Evolutionary conservation across 805 yeast species (phyloP), one percentile per base, ranked within the genome.

Genomic region (Candida arabinofermentans): DNA sequence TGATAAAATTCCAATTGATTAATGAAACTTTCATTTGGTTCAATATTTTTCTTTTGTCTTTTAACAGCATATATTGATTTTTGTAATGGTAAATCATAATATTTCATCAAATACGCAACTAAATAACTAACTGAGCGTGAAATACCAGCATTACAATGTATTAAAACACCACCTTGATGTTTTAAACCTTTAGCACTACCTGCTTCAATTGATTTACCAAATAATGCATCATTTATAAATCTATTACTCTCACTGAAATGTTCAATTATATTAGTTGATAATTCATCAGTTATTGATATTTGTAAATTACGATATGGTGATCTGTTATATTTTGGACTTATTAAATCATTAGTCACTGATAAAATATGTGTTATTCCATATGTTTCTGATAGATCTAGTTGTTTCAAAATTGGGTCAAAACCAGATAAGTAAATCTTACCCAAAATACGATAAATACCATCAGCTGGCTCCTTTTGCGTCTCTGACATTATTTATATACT

Each of bases 381-480:
- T 18, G 75, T 69, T 18, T 67, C 66, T 24, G 62, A 64, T 33
- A 86, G 62, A 33, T 83, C 79, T 12, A 70, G 62, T 32, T 66
- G 72, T 3, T 77, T 71, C 13, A 73, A 65, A 18, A 89, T 64
- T 0, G 96, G 85, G 38, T 75, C 77, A 17, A 83, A 67, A 1
- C 93, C 78, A 4, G 96, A 89, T 13, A 91, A 62, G 62, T 80
- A 86, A 2, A 91, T 72, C 8, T 82, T 81, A 21, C 95, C 95
- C n/a, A 86, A 62, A n/a, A 89, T 73, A 54, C 95, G 70, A 41
- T 76, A 70, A 44, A 74, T 59, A 1, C 39, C 29, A 46, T 24
- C 36, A 24, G 36, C 35, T 37, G 27, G 24, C 10, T 22, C 35
- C 8, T 6, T 7, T 21, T n/a, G 35, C 5, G 3, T n/a, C n/a